phyloP scores from a whole-genome alignment of 2,329 filamentous ascomycete genomes.

The Mariannaea sp. region DNA sequence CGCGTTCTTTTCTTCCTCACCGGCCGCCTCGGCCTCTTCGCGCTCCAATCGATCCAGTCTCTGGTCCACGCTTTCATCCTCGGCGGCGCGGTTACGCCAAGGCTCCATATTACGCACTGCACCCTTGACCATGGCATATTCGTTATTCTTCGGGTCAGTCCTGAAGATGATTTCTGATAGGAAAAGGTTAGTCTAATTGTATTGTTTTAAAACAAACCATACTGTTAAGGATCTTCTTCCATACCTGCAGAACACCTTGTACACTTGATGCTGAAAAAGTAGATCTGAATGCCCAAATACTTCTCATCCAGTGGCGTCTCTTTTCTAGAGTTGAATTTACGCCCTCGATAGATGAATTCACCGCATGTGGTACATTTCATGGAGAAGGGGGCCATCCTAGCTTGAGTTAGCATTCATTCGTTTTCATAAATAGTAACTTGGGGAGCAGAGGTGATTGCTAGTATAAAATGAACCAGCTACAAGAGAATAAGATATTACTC shows the following conservation, averaged over 20 bases:
- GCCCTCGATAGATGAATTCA: conserved; percentile 89
- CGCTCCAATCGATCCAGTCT: conserved; percentile 80
- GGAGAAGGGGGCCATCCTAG: conserved; percentile 60
- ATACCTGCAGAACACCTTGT: conserved; percentile 71
- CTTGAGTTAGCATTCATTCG: neutral
- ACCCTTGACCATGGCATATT: conserved; percentile 80
- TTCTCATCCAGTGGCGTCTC: conserved; percentile 86
- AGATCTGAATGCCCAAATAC: conserved; percentile 87
- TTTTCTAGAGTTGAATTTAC: conserved; percentile 95
- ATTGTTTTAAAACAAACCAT: neutral
- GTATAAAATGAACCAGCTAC: neutral
- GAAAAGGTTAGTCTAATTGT: neutral
- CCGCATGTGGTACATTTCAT: conserved; percentile 55
- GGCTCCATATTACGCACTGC: conserved; percentile 93
- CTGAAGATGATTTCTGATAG: conserved; percentile 77
- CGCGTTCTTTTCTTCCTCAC: conserved; percentile 76
- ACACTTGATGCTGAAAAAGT: conserved; percentile 82
- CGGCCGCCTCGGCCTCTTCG: conserved; percentile 69
- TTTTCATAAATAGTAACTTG: too few relatives aligned
- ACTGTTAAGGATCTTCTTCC: too few relatives aligned
- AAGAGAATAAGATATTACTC: neutral
- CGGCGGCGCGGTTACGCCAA: conserved; percentile 70
- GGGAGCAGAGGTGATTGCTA: too few relatives aligned
- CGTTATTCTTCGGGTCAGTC: conserved; percentile 93
- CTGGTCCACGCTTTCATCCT: conserved; percentile 84